These are phyloP conservation scores for Bipolaris gigantea DNA, from an alignment of 2,329 filamentous ascomycete species.

Conservation along the genomic window DNA sequence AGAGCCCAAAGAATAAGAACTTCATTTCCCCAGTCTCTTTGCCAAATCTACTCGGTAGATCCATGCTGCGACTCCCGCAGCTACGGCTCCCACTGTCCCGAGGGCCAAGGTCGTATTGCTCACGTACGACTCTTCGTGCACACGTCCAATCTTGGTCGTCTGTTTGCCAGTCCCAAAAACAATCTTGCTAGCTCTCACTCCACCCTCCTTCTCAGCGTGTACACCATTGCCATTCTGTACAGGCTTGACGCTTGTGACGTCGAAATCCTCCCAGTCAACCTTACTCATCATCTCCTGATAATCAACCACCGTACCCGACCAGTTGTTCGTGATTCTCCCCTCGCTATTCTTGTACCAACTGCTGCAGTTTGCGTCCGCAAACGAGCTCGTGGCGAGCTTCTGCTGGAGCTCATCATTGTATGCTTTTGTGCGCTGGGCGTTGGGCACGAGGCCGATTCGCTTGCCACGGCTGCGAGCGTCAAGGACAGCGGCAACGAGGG, in stretches of 20 bases:
- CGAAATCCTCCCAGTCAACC: constrained; percentile 53
- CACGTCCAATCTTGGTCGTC: constrained; percentile 46
- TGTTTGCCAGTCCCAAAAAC: constrained; percentile 42
- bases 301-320: constrained; percentile 56
- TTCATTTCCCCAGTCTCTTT: constrained; percentile 15
- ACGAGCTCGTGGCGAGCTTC: constrained; percentile 49
- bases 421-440: constrained; percentile 40
- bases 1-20: too few species aligned
- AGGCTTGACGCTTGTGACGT: constrained; percentile 20
- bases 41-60: constrained; percentile 16
- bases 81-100: constrained; percentile 39
- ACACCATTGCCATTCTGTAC: not conserved
- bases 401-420: constrained; percentile 55
- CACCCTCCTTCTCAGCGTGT: not conserved
- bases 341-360: constrained; percentile 61
- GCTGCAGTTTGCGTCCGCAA: constrained; percentile 58
- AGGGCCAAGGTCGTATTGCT: constrained; percentile 44
- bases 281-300: constrained; percentile 55
- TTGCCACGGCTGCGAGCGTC: constrained; percentile 46
- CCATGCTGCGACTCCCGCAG: constrained; percentile 43
- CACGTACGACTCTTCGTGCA: constrained; percentile 50
- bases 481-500: constrained; percentile 54
- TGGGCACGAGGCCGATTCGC: constrained; percentile 53
- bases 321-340: constrained; percentile 61
- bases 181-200: constrained; percentile 32